Base-by-base conservation (phyloP, 2,329 filamentous ascomycete species). In the Parastagonospora nodorum region DNA sequence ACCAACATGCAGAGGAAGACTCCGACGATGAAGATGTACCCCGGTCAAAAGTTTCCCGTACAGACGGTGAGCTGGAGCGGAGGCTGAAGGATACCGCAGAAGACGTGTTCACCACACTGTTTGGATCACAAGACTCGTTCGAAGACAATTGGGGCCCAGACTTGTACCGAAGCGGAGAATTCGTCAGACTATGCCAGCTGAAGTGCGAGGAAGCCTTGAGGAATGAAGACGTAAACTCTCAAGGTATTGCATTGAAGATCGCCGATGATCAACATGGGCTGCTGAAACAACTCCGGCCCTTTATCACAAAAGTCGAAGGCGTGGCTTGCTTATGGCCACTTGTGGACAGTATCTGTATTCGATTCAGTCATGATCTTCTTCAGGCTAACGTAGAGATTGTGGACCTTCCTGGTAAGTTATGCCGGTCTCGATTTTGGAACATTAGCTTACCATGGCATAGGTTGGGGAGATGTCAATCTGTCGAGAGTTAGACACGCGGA, bases 401-500 rank as follows among this genome's bases (percentile, higher is more conserved):
- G 5, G 63, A 67, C 14, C 36, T 67, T 7, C 64, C 61, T n/a
- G 64, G 62, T 66, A 48, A 10, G 53, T 55, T 9, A 3, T 8
- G 14, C n/a, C 15, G 8, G 9, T 33, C 24, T 4, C 10, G 12
- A 35, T 6, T n/a, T 41, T 7, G 5, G 9, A 2, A 5, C 6
- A 15, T 2, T 5, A 1, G 14, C 12, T 28, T 54, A 44, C 55
- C 39, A 4, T 4, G 12, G 11, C 8, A 2, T 24, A 64, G 62
- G 64, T 1, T 62, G 37, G n/a, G 63, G 63, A 7, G 64, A 67
- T 24, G 48, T 45, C n/a, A 67, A 67, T 29, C 11, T 59, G 1
- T 48, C 45, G 8, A 42, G 58, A 39, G 48, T 38, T 2, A 51
- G 54, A 2, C 60, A 64, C 35, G 53, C 54, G 0, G 58, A 66